Conservation (phyloP, 768 basidiomycete species). For the Daedaleopsis nitida region DNA sequence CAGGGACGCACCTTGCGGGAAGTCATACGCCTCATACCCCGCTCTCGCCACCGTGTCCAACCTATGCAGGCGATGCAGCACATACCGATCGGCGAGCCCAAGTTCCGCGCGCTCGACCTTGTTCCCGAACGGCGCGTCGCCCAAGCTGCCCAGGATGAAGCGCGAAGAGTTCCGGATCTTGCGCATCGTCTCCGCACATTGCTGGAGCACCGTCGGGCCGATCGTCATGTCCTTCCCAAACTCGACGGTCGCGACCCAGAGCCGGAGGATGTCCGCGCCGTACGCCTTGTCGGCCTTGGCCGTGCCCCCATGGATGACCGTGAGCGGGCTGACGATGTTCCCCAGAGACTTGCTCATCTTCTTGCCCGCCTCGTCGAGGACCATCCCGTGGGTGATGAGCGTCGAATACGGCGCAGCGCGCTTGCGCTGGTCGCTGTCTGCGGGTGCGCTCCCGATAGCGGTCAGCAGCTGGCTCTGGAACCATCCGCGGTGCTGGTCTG, state of each 20-base stretch:
- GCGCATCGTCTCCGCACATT: conserved; percentile 73
- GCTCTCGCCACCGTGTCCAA: conserved; percentile 69
- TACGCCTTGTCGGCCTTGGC: conserved; percentile 71
- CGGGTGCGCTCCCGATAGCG: conserved; percentile 54
- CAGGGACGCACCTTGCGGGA: conserved; percentile 67
- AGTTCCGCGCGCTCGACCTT: conserved; percentile 50
- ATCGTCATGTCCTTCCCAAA: conserved; percentile 89
- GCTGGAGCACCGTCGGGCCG: conserved; percentile 73
- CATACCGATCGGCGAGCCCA: conserved; percentile 78
- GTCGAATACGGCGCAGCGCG: conserved; percentile 63
- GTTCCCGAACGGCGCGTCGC: conserved; percentile 38
- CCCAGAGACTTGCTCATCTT: conserved; percentile 99
- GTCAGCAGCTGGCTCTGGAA: conserved; percentile 96
- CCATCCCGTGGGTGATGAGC: conserved; percentile 96
- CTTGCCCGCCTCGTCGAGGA: conserved; percentile 84
- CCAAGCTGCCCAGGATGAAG: conserved; percentile 84
- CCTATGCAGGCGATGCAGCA: conserved; percentile 81
- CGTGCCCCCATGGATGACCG: conserved; percentile 72
- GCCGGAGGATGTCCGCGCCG: conserved; percentile 82
- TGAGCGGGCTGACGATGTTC: conserved; percentile 86
- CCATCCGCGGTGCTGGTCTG: conserved; percentile 98
- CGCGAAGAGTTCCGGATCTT: conserved; percentile 86
- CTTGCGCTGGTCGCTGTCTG: conserved; percentile 23
- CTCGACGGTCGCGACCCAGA: conserved; percentile 92
- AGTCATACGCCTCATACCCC: conserved; percentile 74